A percentile compares a stretch with the other conserved stretches of the same genome.
Evolutionary conservation across 768 basidiomycete genomes (phyloP).

Genomic region (Serendipita sp.): DNA sequence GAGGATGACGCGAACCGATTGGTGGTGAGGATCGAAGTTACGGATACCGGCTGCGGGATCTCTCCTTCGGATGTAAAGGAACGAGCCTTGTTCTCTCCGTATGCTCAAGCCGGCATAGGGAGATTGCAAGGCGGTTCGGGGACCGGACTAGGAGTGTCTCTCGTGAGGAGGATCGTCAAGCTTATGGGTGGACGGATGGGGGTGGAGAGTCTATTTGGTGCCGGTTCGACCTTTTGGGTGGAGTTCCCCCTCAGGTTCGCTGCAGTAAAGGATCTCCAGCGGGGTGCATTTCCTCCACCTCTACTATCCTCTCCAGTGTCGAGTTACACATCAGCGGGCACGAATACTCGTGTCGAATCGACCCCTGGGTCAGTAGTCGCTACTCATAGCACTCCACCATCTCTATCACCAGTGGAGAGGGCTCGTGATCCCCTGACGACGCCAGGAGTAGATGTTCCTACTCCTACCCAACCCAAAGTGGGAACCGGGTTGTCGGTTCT

Average conservation of each 20-base stretch:
- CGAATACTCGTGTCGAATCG: not conserved
- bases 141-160: slow-evolving; percentile 25
- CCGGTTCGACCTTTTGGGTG: slow-evolving; percentile 13
- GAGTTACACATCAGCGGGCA: not conserved
- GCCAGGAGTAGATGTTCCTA: no score
- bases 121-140: slow-evolving; percentile 28
- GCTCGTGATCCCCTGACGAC: no score
- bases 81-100: slow-evolving; percentile 16
- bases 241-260: slow-evolving; percentile 10
- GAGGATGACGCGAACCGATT: slow-evolving; percentile 10
- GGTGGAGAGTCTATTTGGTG: slow-evolving; percentile 15
- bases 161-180: slow-evolving; percentile 27
- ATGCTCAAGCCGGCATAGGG: slow-evolving; percentile 27
- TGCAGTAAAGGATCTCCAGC: not conserved
- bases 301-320: not conserved
- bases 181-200: slow-evolving; percentile 25
- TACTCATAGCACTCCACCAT: not conserved
- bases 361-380: no score
- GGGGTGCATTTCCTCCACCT: not conserved
- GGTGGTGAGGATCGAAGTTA: slow-evolving; percentile 25
- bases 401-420: not conserved
- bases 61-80: slow-evolving; percentile 22
- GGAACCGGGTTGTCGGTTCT: not conserved
- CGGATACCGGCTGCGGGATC: slow-evolving; percentile 28
- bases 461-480: not conserved